These are phyloP conservation scores for Hypoxylon sp. DNA, from an alignment of 2,329 filamentous ascomycete species.

Conservation along the genomic window DNA sequence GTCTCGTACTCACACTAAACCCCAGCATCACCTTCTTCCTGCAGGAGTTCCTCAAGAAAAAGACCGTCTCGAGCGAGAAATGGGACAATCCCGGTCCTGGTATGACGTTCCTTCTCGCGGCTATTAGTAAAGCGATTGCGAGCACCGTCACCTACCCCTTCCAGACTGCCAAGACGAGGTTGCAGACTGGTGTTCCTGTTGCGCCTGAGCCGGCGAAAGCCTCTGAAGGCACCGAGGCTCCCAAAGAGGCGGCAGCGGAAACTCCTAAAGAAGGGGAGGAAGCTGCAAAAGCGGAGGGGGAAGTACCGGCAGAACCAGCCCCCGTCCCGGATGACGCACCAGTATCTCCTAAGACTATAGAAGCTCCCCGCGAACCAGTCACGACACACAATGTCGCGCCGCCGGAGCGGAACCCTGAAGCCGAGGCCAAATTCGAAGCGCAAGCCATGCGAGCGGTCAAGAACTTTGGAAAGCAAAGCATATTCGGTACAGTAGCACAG, in stretches of 20 bases:
- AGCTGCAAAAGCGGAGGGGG: too few relatives aligned
- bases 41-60: constrained; percentile 77
- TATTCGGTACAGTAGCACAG: constrained; percentile 73
- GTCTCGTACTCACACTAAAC: constrained; percentile 83
- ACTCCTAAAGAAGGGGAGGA: constrained; percentile 25
- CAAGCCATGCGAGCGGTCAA: constrained; percentile 46
- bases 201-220: constrained; percentile 3
- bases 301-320: constrained; percentile 15
- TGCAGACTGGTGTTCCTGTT: constrained; percentile 70
- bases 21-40: constrained; percentile 89
- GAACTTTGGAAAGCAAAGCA: constrained; percentile 59
- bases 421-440: constrained; percentile 51
- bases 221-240: neutral
- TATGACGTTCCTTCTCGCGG: constrained; percentile 69
- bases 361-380: constrained; percentile 5
- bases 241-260: constrained; percentile 30
- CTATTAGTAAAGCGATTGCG: constrained; percentile 82
- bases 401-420: constrained; percentile 43
- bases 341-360: constrained; percentile 6
- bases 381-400: constrained; percentile 19
- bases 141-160: constrained; percentile 86
- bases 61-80: constrained; percentile 65
- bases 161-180: constrained; percentile 83
- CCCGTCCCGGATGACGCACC: constrained; percentile 14
- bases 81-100: constrained; percentile 51